A percentile compares a stretch with the other conserved stretches of the same genome.
phyloP scores from a whole-genome alignment of 2,329 filamentous ascomycete genomes.

The Didymella arachidicola region DNA sequence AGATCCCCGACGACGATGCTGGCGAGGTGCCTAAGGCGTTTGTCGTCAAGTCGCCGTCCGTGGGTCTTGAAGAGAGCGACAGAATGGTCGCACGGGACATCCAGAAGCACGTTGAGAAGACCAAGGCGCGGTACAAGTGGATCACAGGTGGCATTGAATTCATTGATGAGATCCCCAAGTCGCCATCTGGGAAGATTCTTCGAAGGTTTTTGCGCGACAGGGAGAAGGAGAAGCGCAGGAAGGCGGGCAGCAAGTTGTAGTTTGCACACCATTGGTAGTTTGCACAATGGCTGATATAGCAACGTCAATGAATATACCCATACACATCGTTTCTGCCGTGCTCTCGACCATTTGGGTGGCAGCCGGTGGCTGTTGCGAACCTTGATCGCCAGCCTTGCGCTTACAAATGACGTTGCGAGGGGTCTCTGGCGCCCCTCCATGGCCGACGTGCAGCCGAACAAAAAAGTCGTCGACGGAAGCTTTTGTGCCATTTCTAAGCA shows the following conservation, averaged over 20 bases:
- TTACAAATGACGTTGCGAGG: constrained; percentile 44
- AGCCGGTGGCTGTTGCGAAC: not conserved
- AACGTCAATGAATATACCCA: not conserved
- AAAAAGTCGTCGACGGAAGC: constrained; percentile 45
- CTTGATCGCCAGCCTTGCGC: constrained; percentile 1
- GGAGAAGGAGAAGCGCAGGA: constrained; percentile 73
- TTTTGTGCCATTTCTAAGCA: constrained; percentile 48
- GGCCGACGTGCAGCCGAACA: constrained; percentile 34
- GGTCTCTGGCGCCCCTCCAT: constrained; percentile 34
- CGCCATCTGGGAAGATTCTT: constrained; percentile 69
- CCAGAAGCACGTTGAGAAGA: constrained; percentile 65
- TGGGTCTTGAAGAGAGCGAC: constrained; percentile 61
- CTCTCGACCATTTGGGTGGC: not conserved
- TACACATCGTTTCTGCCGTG: not conserved
- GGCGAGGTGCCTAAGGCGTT: constrained; percentile 71
- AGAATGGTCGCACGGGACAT: constrained; percentile 60
- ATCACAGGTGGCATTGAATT: constrained; percentile 66
- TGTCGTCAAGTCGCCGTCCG: constrained; percentile 65
- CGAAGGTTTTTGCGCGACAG: constrained; percentile 72
- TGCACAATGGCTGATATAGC: not conserved
- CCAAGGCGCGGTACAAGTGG: constrained; percentile 70
- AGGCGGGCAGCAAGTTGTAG: constrained; percentile 72
- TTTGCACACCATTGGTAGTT: not conserved
- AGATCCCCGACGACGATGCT: constrained; percentile 68
- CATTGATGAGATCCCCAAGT: constrained; percentile 63